A percentile compares a stretch with the other conserved stretches of the same genome.
These are phyloP conservation scores for Euphorbia peplus DNA, from an alignment of 345 rosid species.

Conservation along the genomic window DNA sequence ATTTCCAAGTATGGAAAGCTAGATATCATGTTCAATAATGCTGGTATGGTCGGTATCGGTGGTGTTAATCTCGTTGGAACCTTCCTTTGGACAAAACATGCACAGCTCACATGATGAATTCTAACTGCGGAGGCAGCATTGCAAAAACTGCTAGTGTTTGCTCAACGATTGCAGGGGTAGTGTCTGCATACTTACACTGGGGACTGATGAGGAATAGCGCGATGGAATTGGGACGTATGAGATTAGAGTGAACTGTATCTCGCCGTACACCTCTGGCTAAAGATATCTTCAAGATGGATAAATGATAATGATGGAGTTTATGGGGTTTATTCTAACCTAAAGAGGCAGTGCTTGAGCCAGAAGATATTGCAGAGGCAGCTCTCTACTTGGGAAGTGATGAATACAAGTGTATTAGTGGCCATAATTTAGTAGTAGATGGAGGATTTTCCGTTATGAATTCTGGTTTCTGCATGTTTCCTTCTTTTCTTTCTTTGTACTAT, in stretches of 20 bases:
- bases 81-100: constrained; percentile 16
- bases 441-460: constrained; percentile 7
- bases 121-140: constrained; percentile 6
- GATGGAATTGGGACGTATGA: constrained; percentile 10
- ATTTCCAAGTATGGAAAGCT: constrained; percentile 14
- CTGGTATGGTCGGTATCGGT: background rate
- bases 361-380: constrained; percentile 16
- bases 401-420: constrained; percentile 11
- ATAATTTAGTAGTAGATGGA: constrained; percentile 13
- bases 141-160: constrained; percentile 6
- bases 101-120: constrained; percentile 15
- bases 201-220: constrained; percentile 6
- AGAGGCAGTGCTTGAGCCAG: background rate
- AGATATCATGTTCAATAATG: constrained; percentile 20
- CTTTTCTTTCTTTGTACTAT: no score
- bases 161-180: background rate
- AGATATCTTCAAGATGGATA: constrained; percentile 6
- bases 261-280: constrained; percentile 12
- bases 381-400: constrained; percentile 13
- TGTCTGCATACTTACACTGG: constrained; percentile 4
- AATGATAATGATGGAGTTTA: constrained; percentile 10
- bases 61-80: constrained; percentile 16
- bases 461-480: no score
- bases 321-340: constrained; percentile 11
- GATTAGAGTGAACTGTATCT: constrained; percentile 18